These are phyloP conservation scores for Gastrolobium villosum DNA, from an alignment of 306 rosid genomes.

Conservation along the genomic window DNA sequence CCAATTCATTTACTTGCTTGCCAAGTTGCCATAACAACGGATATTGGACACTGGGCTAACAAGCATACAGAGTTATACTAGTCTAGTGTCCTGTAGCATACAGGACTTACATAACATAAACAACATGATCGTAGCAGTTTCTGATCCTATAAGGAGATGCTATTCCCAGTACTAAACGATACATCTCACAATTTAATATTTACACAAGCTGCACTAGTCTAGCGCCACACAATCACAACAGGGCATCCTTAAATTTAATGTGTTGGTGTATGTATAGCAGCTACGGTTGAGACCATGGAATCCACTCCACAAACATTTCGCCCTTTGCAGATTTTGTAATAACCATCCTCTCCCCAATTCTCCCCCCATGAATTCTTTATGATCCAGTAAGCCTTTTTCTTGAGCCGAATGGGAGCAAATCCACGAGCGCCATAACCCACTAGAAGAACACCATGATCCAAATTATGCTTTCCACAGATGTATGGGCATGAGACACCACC, in stretches of 20 bases:
- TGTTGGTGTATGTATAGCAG: conserved; percentile 54
- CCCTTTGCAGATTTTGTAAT: conserved; percentile 90
- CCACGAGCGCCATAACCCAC: conserved; percentile 89
- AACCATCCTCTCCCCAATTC: conserved; percentile 91
- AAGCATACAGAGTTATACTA: conserved; percentile 8
- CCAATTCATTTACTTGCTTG: conserved; percentile 26
- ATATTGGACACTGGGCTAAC: conserved; percentile 25
- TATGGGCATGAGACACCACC: conserved; percentile 93
- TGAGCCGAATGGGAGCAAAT: conserved; percentile 82
- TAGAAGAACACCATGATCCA: conserved; percentile 92
- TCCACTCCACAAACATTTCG: conserved; percentile 86
- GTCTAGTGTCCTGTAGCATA: too few relatives aligned
- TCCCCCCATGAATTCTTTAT: conserved; percentile 95
- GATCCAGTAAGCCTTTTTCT: conserved; percentile 93
- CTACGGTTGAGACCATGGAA: conserved; percentile 93
- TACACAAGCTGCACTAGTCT: conserved; percentile 49
- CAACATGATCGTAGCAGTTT: conserved; percentile 31
- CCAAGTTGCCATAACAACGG: conserved; percentile 27
- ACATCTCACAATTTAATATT: conserved; percentile 45
- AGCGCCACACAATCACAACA: not conserved
- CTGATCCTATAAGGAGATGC: conserved; percentile 40
- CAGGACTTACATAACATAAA: conserved; percentile 10
- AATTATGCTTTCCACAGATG: conserved; percentile 59
- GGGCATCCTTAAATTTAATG: conserved; percentile 34
- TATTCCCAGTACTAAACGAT: conserved; percentile 3